These are phyloP conservation scores for Penicillium psychrosexuale DNA, from an alignment of 2,329 filamentous ascomycete genomes.

Conservation along the genomic window DNA sequence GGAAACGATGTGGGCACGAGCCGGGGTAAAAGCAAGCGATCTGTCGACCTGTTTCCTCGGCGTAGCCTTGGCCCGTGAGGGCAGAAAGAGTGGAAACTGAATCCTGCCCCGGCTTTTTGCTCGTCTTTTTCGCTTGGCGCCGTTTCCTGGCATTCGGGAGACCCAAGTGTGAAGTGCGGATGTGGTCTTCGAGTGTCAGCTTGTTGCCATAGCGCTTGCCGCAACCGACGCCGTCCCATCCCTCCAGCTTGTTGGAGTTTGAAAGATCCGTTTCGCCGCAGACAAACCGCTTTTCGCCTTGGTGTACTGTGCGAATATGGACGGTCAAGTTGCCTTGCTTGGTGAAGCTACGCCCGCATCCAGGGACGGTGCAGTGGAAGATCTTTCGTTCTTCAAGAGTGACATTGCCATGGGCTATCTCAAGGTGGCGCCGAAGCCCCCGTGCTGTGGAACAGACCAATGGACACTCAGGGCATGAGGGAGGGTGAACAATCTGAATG, in stretches of 20 bases:
- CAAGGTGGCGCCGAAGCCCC: constrained; percentile 72
- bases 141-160: constrained; percentile 45
- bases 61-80: constrained; percentile 58
- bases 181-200: constrained; percentile 74
- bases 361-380: constrained; percentile 63
- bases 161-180: constrained; percentile 78
- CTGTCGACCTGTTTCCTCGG: constrained; percentile 46
- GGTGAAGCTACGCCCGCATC: constrained; percentile 74
- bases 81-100: constrained; percentile 41
- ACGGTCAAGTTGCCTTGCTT: constrained; percentile 77
- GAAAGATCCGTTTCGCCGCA: constrained; percentile 68
- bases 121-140: constrained; percentile 33
- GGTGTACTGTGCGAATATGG: constrained; percentile 74
- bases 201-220: constrained; percentile 74
- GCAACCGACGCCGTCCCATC: constrained; percentile 69
- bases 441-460: constrained; percentile 63
- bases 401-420: constrained; percentile 67
- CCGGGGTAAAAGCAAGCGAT: constrained; percentile 51
- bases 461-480: constrained; percentile 70
- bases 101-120: constrained; percentile 11
- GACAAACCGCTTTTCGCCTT: constrained; percentile 69
- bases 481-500: constrained; percentile 68
- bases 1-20: constrained; percentile 55
- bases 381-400: constrained; percentile 61
- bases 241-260: constrained; percentile 55